Conservation (phyloP, 164 flowering plant genomes). For the Euptelea pleiosperma region DNA sequence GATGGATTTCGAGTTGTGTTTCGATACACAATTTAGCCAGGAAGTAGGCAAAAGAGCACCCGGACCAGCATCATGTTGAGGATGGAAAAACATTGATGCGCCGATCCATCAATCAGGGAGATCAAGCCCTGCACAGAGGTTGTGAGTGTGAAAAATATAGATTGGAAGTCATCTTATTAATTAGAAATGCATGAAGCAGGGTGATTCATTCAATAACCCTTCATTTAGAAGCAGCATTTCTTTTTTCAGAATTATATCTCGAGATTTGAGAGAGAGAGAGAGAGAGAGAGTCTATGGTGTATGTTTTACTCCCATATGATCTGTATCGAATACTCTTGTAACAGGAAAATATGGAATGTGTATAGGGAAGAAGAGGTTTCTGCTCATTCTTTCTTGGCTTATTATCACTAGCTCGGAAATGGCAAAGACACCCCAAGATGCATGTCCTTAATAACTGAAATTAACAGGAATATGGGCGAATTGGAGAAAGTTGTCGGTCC, state of each 20-base stretch:
- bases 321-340: background rate
- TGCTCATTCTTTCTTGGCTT: background rate
- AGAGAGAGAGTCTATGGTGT: background rate
- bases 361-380: slow-evolving; percentile 13
- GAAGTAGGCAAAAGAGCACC: slow-evolving; percentile 5
- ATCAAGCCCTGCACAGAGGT: background rate
- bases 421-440: too few species aligned
- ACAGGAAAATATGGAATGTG: slow-evolving; percentile 3
- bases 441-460: too few species aligned
- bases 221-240: slow-evolving; percentile 1
- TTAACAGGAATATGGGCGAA: background rate
- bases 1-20: slow-evolving; percentile 1
- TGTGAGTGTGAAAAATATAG: too few species aligned
- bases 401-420: background rate
- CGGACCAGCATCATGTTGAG: background rate
- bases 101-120: background rate
- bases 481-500: background rate
- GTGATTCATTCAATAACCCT: background rate
- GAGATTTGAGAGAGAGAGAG: background rate
- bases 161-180: background rate
- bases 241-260: background rate
- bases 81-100: background rate
- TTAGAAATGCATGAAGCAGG: background rate
- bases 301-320: background rate
- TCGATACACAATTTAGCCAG: background rate